A percentile compares a stretch with the other conserved stretches of the same genome.
Conservation (phyloP, 306 rosid genomes). For the Sesbania bispinosa region DNA sequence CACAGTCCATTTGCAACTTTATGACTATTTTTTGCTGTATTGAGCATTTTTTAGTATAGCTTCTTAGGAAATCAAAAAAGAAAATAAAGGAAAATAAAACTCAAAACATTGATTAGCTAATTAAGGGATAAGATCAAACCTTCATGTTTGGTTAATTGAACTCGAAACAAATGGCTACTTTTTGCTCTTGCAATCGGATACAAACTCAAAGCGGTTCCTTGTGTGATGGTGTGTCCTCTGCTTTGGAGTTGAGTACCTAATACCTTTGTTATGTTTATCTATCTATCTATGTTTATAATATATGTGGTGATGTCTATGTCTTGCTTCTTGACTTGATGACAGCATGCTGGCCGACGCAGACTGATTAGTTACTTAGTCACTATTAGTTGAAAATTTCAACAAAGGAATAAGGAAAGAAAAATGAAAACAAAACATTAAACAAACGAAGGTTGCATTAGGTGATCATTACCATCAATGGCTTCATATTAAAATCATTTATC, state of each 20-base stretch:
- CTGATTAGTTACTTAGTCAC: not conserved
- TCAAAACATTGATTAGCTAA: not conserved
- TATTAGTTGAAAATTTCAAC: not conserved
- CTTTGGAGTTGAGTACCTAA: constrained; percentile 16
- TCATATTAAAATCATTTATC: too few species aligned
- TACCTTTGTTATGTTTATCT: too few species aligned
- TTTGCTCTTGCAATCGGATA: not conserved
- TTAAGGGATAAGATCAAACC: not conserved
- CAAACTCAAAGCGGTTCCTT: not conserved
- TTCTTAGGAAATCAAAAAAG: not conserved
- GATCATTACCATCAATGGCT: too few species aligned
- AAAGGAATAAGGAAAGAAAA: not conserved
- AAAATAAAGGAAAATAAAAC: not conserved
- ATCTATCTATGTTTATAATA: not conserved
- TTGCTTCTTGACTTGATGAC: not conserved
- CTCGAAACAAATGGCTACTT: not conserved
- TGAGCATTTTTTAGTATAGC: not conserved
- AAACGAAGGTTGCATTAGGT: not conserved
- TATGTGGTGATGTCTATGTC: not conserved
- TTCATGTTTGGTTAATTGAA: too few species aligned
- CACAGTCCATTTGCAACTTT: constrained; percentile 29
- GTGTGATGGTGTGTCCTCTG: not conserved
- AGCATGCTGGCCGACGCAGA: not conserved
- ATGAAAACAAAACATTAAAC: not conserved
- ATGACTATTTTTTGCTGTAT: constrained; percentile 34